Evolutionary conservation across 169 alveolate species (phyloP).

Genomic region (Cytauxzoon felis): DNA sequence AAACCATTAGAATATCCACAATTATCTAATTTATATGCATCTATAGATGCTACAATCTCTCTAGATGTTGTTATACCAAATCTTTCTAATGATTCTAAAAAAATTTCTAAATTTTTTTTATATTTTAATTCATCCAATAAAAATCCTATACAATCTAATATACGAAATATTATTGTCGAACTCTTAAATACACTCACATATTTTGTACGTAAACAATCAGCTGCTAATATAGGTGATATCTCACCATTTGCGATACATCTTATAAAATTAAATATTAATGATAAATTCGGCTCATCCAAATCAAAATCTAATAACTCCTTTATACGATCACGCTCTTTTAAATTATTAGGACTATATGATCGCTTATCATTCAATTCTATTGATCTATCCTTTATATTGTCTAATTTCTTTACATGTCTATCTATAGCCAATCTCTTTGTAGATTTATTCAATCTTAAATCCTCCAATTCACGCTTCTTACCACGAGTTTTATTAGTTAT

Average conservation of each 20-base stretch:
- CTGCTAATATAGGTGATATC: slow-evolving; percentile 14
- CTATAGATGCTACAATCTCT: slow-evolving; percentile 55
- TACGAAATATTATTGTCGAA: slow-evolving; percentile 30
- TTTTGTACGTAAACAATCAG: slow-evolving; percentile 11
- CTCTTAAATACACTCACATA: background rate
- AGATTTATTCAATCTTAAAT: too few relatives aligned
- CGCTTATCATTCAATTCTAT: too few relatives aligned
- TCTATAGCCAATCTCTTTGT: too few relatives aligned
- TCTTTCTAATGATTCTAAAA: slow-evolving; percentile 18
- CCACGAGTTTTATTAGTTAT: too few relatives aligned
- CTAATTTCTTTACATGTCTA: too few relatives aligned
- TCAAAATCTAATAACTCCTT: background rate
- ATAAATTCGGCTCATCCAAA: background rate
- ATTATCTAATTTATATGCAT: slow-evolving; percentile 51
- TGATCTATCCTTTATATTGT: too few relatives aligned
- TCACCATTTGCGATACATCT: slow-evolving; percentile 34
- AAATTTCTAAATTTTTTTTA: slow-evolving; percentile 9
- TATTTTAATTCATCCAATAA: slow-evolving; percentile 12
- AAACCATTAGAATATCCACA: slow-evolving; percentile 58
- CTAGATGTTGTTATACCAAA: slow-evolving; percentile 33
- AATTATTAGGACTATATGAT: too few relatives aligned
- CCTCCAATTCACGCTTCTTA: too few relatives aligned
- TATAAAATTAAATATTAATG: background rate
- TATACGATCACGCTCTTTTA: too few relatives aligned
- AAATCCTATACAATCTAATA: slow-evolving; percentile 37